These are phyloP conservation scores for Quercus rubra DNA, from an alignment of 306 rosid genomes.

Conservation along the genomic window DNA sequence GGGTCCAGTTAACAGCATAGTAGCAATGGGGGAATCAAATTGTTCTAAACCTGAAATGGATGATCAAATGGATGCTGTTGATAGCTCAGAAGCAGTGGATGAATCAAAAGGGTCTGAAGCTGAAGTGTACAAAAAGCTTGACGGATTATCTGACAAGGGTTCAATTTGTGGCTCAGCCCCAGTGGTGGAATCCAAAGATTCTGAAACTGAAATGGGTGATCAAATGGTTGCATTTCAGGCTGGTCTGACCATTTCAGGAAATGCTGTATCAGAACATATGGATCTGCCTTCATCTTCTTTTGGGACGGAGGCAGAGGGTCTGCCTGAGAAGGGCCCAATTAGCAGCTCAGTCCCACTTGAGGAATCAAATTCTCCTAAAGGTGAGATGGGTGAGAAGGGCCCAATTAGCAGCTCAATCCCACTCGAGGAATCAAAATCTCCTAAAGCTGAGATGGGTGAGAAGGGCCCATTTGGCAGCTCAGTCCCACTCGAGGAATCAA, in stretches of 20 bases:
- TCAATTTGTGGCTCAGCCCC: neutral
- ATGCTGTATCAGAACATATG: neutral
- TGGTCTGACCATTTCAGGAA: neutral
- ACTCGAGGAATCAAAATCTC: slow-evolving; percentile 3
- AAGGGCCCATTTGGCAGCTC: slow-evolving; percentile 11
- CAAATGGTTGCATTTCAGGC: neutral
- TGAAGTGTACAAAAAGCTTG: slow-evolving; percentile 6
- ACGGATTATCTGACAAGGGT: neutral
- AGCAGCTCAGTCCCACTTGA: neutral
- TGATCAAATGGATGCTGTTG: slow-evolving; percentile 18
- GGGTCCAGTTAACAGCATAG: slow-evolving; percentile 1
- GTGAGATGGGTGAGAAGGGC: neutral
- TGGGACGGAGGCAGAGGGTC: slow-evolving; percentile 1
- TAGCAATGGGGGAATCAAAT: slow-evolving; percentile 1
- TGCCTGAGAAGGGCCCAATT: slow-evolving; percentile 9
- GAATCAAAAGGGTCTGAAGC: slow-evolving; percentile 14
- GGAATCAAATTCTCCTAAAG: slow-evolving; percentile 9
- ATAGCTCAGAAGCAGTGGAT: slow-evolving; percentile 4
- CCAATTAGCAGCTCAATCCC: slow-evolving; percentile 5
- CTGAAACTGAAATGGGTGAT: neutral
- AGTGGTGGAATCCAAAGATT: neutral
- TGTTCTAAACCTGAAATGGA: slow-evolving; percentile 12
- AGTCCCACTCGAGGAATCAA: neutral
- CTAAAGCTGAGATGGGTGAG: neutral
- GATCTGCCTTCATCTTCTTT: slow-evolving; percentile 5